Evolutionary conservation across 495 filamentous ascomycete genomes (phyloP).

Genomic region (Amorphotheca resinae): DNA sequence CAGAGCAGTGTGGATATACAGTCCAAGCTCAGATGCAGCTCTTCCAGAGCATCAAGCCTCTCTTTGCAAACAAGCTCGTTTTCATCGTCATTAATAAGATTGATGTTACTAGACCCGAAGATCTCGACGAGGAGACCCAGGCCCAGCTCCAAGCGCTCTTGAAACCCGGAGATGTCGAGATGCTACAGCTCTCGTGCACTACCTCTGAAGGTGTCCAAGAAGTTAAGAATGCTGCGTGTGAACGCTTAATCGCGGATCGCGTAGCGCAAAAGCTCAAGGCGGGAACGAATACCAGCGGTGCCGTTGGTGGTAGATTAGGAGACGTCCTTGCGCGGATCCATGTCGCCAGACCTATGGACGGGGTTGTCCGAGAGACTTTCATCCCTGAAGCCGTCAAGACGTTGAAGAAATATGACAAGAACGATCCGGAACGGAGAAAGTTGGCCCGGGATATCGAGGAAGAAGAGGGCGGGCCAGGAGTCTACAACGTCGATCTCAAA

Average conservation of each 20-base stretch:
- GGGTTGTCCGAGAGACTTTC: slow-evolving; percentile 63
- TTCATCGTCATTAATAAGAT: slow-evolving; percentile 98
- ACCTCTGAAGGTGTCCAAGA: slow-evolving; percentile 88
- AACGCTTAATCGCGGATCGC: slow-evolving; percentile 79
- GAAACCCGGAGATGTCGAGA: slow-evolving; percentile 76
- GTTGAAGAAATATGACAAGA: slow-evolving; percentile 77
- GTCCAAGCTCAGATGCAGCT: slow-evolving; percentile 83
- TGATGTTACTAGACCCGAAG: slow-evolving; percentile 76
- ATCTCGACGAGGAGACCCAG: slow-evolving; percentile 71
- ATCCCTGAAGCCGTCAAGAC: slow-evolving; percentile 77
- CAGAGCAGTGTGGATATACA: slow-evolving; percentile 94
- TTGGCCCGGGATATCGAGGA: slow-evolving; percentile 83
- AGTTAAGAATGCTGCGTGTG: slow-evolving; percentile 90
- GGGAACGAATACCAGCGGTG: slow-evolving; percentile 60
- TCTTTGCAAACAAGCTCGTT: slow-evolving; percentile 94
- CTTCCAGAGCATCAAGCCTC: slow-evolving; percentile 88
- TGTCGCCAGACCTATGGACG: slow-evolving; percentile 82
- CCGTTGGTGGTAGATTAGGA: slow-evolving; percentile 62
- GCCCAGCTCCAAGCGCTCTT: slow-evolving; percentile 65
- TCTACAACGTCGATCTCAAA: slow-evolving; percentile 85
- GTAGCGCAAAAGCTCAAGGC: slow-evolving; percentile 93
- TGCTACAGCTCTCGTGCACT: slow-evolving; percentile 85
- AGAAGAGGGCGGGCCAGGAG: slow-evolving; percentile 86
- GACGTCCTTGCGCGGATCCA: slow-evolving; percentile 90
- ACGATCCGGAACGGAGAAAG: slow-evolving; percentile 64